phyloP scores from a whole-genome alignment of 257 asterid genomes.

The Anisodus tanguticus region DNA sequence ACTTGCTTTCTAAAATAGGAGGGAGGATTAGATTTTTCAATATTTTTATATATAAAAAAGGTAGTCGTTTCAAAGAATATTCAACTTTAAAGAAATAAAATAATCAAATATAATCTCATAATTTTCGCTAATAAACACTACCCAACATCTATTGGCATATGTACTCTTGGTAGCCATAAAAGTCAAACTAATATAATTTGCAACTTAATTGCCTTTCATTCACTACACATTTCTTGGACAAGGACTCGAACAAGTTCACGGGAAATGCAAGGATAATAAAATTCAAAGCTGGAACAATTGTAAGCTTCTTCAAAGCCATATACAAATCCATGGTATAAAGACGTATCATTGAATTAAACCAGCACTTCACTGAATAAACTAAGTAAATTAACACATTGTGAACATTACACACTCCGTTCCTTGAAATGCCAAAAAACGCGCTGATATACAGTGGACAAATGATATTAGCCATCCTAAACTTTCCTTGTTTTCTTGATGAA shows the following conservation, averaged over 20 bases:
- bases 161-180: not conserved
- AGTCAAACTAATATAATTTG: not conserved
- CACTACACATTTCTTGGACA: not conserved
- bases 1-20: not conserved
- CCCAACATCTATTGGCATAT: not conserved
- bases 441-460: not conserved
- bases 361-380: not conserved
- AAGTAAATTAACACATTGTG: not conserved
- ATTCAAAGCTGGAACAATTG: not conserved
- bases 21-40: not conserved
- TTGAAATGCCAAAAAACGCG: not conserved
- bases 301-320: not conserved
- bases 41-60: too few relatives aligned
- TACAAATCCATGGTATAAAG: not conserved
- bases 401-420: not conserved
- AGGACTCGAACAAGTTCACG: not conserved
- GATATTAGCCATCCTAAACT: not conserved
- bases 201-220: constrained; percentile 1
- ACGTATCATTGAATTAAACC: not conserved
- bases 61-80: not conserved
- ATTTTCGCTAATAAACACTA: not conserved
- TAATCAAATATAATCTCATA: not conserved
- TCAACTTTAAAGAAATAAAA: not conserved
- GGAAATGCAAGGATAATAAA: not conserved
- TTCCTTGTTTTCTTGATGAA: not conserved